phyloP scores from a whole-genome alignment of 2,329 filamentous ascomycete genomes.

The Paecilomyces fulvus region DNA sequence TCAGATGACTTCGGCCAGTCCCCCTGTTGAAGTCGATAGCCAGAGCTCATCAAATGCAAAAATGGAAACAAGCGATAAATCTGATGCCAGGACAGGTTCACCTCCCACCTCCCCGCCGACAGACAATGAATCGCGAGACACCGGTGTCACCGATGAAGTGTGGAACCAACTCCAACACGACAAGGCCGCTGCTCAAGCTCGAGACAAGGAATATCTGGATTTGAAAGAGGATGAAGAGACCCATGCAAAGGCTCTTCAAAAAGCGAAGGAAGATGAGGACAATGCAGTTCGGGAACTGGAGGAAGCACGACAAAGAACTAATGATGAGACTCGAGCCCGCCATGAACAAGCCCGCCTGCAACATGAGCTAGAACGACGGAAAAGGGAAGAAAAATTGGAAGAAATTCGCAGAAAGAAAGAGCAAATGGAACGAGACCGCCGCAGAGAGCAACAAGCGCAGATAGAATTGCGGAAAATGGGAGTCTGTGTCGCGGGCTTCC shows the following conservation, averaged over 20 bases:
- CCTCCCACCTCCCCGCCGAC: neutral
- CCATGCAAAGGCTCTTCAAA: neutral
- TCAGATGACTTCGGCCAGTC: too few relatives aligned
- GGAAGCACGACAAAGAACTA: neutral
- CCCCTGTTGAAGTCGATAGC: too few relatives aligned
- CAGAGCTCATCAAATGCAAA: neutral
- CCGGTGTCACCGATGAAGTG: constrained; percentile 14
- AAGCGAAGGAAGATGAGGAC: neutral
- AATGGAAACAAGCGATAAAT: neutral
- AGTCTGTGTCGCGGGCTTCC: constrained; percentile 47
- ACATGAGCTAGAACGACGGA: constrained; percentile 16
- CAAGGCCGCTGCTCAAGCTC: constrained; percentile 1
- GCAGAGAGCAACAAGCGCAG: constrained; percentile 35
- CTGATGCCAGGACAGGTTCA: neutral
- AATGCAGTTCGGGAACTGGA: constrained; percentile 1
- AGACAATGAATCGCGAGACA: constrained; percentile 8
- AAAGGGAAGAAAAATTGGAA: constrained; percentile 27
- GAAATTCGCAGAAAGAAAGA: constrained; percentile 32
- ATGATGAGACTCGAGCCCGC: constrained; percentile 16
- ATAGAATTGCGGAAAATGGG: constrained; percentile 47
- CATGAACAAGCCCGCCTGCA: constrained; percentile 18
- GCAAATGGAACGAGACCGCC: constrained; percentile 28
- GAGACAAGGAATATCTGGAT: constrained; percentile 1
- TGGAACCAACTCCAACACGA: constrained; percentile 16
- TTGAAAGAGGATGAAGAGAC: neutral